phyloP scores from a whole-genome alignment of 306 rosid species.

The Gastrolobium bilobum region DNA sequence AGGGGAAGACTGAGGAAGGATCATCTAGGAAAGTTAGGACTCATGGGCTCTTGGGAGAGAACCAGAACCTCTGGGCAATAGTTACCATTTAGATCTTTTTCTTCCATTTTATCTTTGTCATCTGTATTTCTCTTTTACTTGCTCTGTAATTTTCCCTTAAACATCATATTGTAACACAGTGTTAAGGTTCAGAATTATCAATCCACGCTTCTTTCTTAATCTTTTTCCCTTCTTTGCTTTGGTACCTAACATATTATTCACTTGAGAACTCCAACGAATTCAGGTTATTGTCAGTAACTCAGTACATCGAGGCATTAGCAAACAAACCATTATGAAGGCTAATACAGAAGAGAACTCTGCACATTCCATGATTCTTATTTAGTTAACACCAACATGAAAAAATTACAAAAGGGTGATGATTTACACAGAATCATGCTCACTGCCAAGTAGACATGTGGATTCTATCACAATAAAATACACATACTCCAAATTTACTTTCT shows the following conservation, averaged over 20 bases:
- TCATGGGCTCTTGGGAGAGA: too few relatives aligned
- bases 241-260: background rate
- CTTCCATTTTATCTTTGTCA: too few relatives aligned
- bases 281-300: background rate
- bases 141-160: too few relatives aligned
- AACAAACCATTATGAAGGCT: background rate
- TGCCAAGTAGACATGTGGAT: background rate
- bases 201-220: too few relatives aligned
- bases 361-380: background rate
- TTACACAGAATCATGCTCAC: conserved; percentile 22
- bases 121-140: too few relatives aligned
- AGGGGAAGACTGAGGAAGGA: too few relatives aligned
- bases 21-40: too few relatives aligned
- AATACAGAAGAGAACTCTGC: background rate
- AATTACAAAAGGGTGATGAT: background rate
- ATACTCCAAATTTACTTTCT: background rate
- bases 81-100: too few relatives aligned
- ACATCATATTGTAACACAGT: too few relatives aligned
- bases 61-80: too few relatives aligned
- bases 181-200: too few relatives aligned
- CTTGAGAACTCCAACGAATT: conserved; percentile 16
- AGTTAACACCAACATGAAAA: background rate
- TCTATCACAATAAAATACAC: background rate
- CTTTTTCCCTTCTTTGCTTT: too few relatives aligned
- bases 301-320: background rate